phyloP scores from a whole-genome alignment of 352 stramenopile species.

The Paralagenidium karlingii region DNA sequence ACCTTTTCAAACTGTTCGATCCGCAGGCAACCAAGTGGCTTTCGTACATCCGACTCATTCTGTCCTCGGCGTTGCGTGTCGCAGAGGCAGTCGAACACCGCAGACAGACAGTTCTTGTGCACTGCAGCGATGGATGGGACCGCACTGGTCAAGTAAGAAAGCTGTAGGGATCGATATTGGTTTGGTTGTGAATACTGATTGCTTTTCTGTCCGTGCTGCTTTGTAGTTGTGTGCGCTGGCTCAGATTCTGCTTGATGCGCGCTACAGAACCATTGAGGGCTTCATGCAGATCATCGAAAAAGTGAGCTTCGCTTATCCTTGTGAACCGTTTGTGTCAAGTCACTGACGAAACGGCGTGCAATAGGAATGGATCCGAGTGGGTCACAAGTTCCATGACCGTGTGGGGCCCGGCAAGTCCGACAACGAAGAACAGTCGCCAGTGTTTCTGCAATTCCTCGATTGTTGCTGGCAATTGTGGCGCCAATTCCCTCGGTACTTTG shows the following conservation, averaged over 20 bases:
- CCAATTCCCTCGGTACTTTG: constrained; percentile 75
- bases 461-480: constrained; percentile 75
- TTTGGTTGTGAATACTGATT: background rate
- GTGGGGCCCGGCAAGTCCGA: constrained; percentile 47
- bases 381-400: constrained; percentile 85
- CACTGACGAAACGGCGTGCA: constrained; percentile 10
- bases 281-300: constrained; percentile 78
- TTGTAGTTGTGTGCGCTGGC: constrained; percentile 77
- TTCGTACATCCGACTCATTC: constrained; percentile 46
- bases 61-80: constrained; percentile 52
- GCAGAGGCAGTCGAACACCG: constrained; percentile 52
- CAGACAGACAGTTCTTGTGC: constrained; percentile 71
- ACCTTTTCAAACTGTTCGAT: background rate
- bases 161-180: constrained; percentile 25
- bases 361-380: constrained; percentile 76
- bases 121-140: constrained; percentile 90
- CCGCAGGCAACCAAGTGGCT: constrained; percentile 67
- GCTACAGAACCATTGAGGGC: constrained; percentile 75
- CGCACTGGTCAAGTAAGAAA: constrained; percentile 66
- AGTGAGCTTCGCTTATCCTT: too few relatives aligned
- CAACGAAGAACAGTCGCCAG: constrained; percentile 71
- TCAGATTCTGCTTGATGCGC: constrained; percentile 79
- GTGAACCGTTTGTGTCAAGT: background rate
- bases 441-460: constrained; percentile 87
- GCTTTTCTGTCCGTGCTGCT: constrained; percentile 9